These are phyloP conservation scores for Combretum micranthum DNA, from an alignment of 345 rosid genomes.

Conservation along the genomic window DNA sequence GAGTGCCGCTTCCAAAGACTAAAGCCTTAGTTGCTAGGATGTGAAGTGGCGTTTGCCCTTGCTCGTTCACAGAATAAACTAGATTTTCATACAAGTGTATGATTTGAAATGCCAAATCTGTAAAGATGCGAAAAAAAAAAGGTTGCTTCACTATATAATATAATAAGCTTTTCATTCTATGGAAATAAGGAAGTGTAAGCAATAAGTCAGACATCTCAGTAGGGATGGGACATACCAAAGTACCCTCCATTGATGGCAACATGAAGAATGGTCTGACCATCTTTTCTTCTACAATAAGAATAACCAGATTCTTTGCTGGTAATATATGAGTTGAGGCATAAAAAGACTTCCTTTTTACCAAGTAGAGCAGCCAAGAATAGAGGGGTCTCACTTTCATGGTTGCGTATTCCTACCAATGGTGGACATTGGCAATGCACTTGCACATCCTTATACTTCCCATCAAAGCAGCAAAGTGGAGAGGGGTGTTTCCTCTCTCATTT, in stretches of 20 bases:
- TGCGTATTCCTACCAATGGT: conserved; percentile 14
- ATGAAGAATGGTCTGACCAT: conserved; percentile 34
- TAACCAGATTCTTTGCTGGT: conserved; percentile 5
- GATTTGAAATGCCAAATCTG: conserved; percentile 50
- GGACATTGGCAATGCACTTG: conserved; percentile 1
- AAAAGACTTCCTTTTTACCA: conserved; percentile 31
- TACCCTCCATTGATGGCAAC: conserved; percentile 24
- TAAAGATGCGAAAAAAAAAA: no score
- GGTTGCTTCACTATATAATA: no score
- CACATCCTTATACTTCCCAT: conserved; percentile 33
- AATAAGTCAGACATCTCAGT: neutral
- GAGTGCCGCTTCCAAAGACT: conserved; percentile 35
- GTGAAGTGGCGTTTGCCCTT: conserved; percentile 37
- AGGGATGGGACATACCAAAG: conserved; percentile 20
- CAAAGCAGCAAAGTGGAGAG: conserved; percentile 40
- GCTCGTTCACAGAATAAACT: conserved; percentile 19
- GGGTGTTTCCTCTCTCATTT: conserved; percentile 25
- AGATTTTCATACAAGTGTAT: conserved; percentile 14
- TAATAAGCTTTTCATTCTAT: no score
- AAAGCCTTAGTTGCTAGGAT: conserved; percentile 33
- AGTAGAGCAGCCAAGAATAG: conserved; percentile 26
- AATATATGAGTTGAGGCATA: conserved; percentile 14
- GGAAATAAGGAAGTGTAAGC: no score
- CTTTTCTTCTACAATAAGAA: conserved; percentile 13
- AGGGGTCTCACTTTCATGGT: conserved; percentile 35